Percentiles rank a stretch among this genome's conserved stretches.
Conservation (phyloP, 768 basidiomycete species). For the Coprinopsis sp. region DNA sequence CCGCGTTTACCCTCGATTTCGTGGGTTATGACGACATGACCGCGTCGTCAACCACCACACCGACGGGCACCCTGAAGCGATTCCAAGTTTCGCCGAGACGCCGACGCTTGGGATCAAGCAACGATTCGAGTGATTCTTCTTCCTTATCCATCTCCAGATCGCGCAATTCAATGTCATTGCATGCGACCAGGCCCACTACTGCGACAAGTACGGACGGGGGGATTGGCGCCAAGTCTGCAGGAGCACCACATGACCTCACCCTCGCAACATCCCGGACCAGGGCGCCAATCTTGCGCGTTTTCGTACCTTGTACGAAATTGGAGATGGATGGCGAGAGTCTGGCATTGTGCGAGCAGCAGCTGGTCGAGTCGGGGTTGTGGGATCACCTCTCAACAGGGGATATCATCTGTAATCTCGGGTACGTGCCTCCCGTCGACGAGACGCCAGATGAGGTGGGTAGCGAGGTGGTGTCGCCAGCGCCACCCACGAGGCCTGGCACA, state of each 20-base stretch:
- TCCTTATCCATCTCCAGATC: slow-evolving; percentile 15
- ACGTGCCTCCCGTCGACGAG: slow-evolving; percentile 47
- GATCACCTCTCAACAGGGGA: slow-evolving; percentile 72
- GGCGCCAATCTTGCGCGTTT: slow-evolving; percentile 71
- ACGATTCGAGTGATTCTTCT: slow-evolving; percentile 45
- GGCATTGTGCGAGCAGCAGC: slow-evolving; percentile 60
- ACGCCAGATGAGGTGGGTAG: no score
- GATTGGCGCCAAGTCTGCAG: no score
- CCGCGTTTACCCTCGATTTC: not conserved
- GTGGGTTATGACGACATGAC: slow-evolving; percentile 1
- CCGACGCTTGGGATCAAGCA: slow-evolving; percentile 39
- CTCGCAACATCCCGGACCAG: slow-evolving; percentile 57
- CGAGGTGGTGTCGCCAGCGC: no score
- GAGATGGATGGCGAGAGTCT: slow-evolving; percentile 41
- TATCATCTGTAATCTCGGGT: slow-evolving; percentile 77
- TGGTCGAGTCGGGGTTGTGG: slow-evolving; percentile 67
- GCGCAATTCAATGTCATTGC: slow-evolving; percentile 5
- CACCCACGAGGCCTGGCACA: no score
- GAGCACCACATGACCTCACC: slow-evolving; percentile 62
- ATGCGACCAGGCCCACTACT: not conserved
- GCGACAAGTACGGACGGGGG: slow-evolving; percentile 21
- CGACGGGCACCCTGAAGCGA: no score
- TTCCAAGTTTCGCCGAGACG: slow-evolving; percentile 25
- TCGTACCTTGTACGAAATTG: slow-evolving; percentile 62
- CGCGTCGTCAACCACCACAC: not conserved